Evolutionary conservation across 352 stramenopile species (phyloP).

Genomic region (Halophytophthora batemanensis): DNA sequence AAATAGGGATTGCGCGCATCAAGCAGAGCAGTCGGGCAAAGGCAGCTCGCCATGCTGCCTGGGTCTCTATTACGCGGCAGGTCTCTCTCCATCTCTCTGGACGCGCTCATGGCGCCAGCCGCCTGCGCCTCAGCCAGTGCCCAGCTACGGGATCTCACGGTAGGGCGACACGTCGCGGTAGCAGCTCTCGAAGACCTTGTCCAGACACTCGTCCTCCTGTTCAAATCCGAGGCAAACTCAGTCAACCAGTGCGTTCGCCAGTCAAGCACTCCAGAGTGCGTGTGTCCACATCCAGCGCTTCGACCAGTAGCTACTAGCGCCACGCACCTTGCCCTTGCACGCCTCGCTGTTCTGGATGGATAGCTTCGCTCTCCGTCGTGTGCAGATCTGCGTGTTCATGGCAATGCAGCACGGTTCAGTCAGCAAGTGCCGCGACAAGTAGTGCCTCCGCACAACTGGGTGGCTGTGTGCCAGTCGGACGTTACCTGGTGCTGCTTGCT

Average conservation of each 20-base stretch:
- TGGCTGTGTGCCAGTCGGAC: too few species aligned
- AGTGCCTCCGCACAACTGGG: too few species aligned
- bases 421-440: too few species aligned
- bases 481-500: constrained; percentile 89
- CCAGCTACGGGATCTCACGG: constrained; percentile 70
- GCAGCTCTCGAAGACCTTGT: constrained; percentile 83
- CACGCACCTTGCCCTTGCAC: constrained; percentile 71
- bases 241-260: too few species aligned
- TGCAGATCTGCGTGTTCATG: constrained; percentile 60
- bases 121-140: neutral
- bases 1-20: too few species aligned
- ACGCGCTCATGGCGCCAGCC: neutral
- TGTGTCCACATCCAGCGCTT: too few species aligned
- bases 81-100: neutral
- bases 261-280: too few species aligned
- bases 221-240: neutral
- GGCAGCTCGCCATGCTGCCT: too few species aligned
- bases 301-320: neutral
- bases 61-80: too few species aligned
- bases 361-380: constrained; percentile 84
- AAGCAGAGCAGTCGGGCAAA: too few species aligned
- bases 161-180: constrained; percentile 83
- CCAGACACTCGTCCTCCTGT: constrained; percentile 81
- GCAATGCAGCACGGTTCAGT: neutral
- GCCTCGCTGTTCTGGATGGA: constrained; percentile 71